Evolutionary conservation across 2,329 filamentous ascomycete species (phyloP), one percentile per base, ranked within the genome.

Genomic region (Cryphonectria naterciae): DNA sequence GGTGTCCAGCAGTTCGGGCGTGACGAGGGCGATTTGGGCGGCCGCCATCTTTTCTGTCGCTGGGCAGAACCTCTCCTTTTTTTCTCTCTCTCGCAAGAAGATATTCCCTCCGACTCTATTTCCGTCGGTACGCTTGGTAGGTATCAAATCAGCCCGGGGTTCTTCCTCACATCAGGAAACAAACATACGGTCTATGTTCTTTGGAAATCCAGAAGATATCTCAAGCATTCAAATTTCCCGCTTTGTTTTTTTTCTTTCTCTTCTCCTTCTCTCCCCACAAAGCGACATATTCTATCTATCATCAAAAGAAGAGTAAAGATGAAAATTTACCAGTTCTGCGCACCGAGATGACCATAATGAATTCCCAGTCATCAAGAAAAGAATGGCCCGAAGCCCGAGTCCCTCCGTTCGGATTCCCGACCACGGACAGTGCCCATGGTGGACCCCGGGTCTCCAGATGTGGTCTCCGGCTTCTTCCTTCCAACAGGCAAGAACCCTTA

Each of bases 1-100:
- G 4, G 79, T 80, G 6, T 79, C 76, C 13, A 87, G 77, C 17
- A 87, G 75, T 2, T 79, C 73, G 5, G 83, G 80, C 8, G 84
- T 84, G 56, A 84, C 72, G 63, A 83, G 72, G 37, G 77, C 70
- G 7, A 77, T 74, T 39, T 17, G 61, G 13, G 0, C 22, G 19
- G 73, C 67, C 56, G 73, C 65, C 73, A 76, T 73, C 17, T 11
- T 67, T 49, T 11, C 46, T 49, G 46, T 49, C 22, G 46, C 37
- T 49, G 5, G 22, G 19, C 22, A 32, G 28, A 17, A 22, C 25
- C n/a, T 25, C 6, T 32, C 17, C 25, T 17, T 6, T 25, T 41
- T 15, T 10, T 17, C 11, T 43, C 41, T 17, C 41, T 22, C 43
- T 17, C 22, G 43, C 43, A 17, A 46, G 17, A 46, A 22, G 43